Evolutionary conservation across 495 filamentous ascomycete species (phyloP), one percentile per base, ranked within the genome.

Genomic region (Cudoniella acicularis): DNA sequence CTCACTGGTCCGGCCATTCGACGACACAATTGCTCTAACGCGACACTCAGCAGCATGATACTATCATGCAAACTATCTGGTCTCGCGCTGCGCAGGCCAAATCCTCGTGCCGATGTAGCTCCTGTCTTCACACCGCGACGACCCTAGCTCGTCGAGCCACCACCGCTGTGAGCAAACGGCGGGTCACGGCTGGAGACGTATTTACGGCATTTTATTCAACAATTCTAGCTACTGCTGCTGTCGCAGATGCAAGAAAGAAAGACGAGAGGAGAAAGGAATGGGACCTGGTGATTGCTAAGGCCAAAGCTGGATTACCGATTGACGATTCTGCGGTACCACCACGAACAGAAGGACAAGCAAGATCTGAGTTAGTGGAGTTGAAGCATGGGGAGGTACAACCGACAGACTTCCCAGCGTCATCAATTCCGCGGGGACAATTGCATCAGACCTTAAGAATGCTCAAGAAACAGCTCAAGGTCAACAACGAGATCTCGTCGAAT

Each of bases 131-230:
- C 54, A 73, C 75, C 23, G 72, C 79, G 51, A 76, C 77, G 53
- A 75, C 76, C 26, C 60, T 85, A 42, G 69, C 78, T 51, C 79
- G 84, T 58, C 73, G 78, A 62, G 69, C 77, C n/a, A 77, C 80
- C 27, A 79, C 78, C 11, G 75, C 77, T 22, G 76, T 79, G 50
- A 70, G 76, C 42, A 76, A 75, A 66, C 78, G 78, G 25, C 76
- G 75, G 63, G 69, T 84, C 51, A 76, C 76, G 1, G 74, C 77
- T 63, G 81, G 77, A 64, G 84, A 87, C 70, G 73, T 86, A 16
- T 84, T 87, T 56, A 91, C 87, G 2, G 81, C 85, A 11, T 79
- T 83, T 59, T 91, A 90, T 64, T 85, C 85, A 2, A 83, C 85
- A 54, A 84, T 91, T 40, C 83, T 90, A 57, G 87, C 85, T 1